Percentiles rank a stretch among this genome's conserved stretches.
phyloP scores from a whole-genome alignment of 768 basidiomycete genomes.

The Candolleomyces eurysporus region DNA sequence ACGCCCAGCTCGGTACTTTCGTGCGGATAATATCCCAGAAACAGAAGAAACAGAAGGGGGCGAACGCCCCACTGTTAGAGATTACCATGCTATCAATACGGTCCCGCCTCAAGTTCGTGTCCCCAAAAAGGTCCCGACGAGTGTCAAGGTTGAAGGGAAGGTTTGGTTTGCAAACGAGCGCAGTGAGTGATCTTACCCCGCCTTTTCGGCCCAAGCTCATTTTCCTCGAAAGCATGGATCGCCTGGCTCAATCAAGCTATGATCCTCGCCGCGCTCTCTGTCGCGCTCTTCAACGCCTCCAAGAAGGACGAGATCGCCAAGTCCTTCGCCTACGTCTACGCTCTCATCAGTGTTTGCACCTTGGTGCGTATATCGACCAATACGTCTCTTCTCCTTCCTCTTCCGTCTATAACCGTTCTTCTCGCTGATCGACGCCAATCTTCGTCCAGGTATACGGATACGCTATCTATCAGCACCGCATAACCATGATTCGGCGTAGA shows the following conservation, averaged over 20 bases:
- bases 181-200: slow-evolving; percentile 45
- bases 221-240: slow-evolving; percentile 68
- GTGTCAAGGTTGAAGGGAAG: slow-evolving; percentile 87
- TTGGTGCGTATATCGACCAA: slow-evolving; percentile 42
- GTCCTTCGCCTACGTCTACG: slow-evolving; percentile 82
- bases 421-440: neutral
- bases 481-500: slow-evolving; percentile 86
- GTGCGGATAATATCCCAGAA: slow-evolving; percentile 74
- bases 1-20: slow-evolving; percentile 54
- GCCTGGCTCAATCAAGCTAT: slow-evolving; percentile 87
- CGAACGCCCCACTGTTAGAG: slow-evolving; percentile 58
- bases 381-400: neutral
- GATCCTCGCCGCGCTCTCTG: slow-evolving; percentile 77
- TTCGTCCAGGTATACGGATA: slow-evolving; percentile 76
- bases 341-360: slow-evolving; percentile 69
- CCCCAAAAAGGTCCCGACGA: slow-evolving; percentile 79
- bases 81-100: slow-evolving; percentile 73
- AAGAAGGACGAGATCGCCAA: slow-evolving; percentile 65
- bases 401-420: neutral
- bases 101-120: slow-evolving; percentile 65
- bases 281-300: slow-evolving; percentile 88
- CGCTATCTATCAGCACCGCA: slow-evolving; percentile 78
- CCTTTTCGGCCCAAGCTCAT: neutral
- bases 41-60: slow-evolving; percentile 47
- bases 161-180: slow-evolving; percentile 98